These are phyloP conservation scores for Coprinopsis strossmayeri DNA, from an alignment of 768 basidiomycete genomes.

Conservation along the genomic window DNA sequence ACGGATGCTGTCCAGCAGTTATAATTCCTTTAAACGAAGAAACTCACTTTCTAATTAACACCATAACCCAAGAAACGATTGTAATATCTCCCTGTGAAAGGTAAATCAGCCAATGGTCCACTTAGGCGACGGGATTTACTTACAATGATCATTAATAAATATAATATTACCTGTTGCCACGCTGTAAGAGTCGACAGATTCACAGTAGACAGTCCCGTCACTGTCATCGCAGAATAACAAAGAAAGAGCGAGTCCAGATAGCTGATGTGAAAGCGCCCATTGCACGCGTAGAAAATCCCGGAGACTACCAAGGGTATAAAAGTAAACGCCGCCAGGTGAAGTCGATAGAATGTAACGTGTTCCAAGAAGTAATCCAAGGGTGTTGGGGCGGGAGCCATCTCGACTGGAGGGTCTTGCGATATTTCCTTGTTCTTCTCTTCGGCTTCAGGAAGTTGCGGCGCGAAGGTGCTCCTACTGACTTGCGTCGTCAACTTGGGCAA, in stretches of 20 bases:
- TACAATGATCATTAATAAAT: conserved; percentile 46
- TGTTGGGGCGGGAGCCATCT: too few relatives aligned
- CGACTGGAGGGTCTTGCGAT: too few relatives aligned
- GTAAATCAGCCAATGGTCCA: conserved; percentile 1
- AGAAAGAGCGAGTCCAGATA: conserved; percentile 56
- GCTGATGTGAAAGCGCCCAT: conserved; percentile 42
- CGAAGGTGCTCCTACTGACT: too few relatives aligned
- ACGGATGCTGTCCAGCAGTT: neutral
- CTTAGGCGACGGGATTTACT: conserved; percentile 10
- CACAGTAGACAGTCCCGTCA: conserved; percentile 39
- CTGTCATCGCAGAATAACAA: conserved; percentile 55
- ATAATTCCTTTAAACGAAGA: neutral
- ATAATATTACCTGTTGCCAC: conserved; percentile 45
- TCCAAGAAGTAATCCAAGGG: conserved; percentile 11
- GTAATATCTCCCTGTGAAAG: conserved; percentile 36
- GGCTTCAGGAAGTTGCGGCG: too few relatives aligned
- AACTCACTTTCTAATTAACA: conserved; percentile 51
- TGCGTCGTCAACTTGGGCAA: too few relatives aligned
- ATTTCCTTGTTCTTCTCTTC: too few relatives aligned
- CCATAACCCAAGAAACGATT: conserved; percentile 59
- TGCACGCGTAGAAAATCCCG: conserved; percentile 60
- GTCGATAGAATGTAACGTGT: conserved; percentile 45
- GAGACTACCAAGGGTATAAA: conserved; percentile 54
- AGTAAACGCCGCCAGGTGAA: conserved; percentile 44
- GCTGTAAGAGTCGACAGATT: conserved; percentile 43